Conservation (phyloP, 2,329 filamentous ascomycete species). For the Periconia sp. region DNA sequence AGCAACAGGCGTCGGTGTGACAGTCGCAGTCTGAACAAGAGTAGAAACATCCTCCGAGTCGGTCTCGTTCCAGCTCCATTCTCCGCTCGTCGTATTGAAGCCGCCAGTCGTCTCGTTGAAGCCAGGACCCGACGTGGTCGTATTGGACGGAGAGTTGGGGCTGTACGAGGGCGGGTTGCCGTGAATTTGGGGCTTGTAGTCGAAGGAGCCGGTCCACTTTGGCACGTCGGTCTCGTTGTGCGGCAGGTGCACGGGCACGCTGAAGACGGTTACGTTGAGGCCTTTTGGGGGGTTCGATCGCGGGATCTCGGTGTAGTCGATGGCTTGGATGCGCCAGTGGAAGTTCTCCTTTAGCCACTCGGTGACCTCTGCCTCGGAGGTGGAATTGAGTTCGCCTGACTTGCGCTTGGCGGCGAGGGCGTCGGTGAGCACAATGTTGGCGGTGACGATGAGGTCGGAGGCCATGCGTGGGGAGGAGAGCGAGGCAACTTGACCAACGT, state of each 20-base stretch:
- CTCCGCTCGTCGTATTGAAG: constrained; percentile 11
- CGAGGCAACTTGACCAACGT: constrained; percentile 49
- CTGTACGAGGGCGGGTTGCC: constrained; percentile 32
- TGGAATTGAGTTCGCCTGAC: constrained; percentile 30
- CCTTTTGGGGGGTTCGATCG: constrained; percentile 30
- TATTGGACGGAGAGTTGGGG: not conserved
- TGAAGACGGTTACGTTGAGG: constrained; percentile 38
- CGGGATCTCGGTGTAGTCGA: constrained; percentile 37
- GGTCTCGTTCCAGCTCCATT: constrained; percentile 9
- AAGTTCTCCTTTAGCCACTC: constrained; percentile 37
- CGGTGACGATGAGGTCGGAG: constrained; percentile 47
- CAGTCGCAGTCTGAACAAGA: constrained; percentile 1
- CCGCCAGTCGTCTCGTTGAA: constrained; percentile 6
- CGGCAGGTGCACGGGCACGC: constrained; percentile 30
- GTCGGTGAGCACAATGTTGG: constrained; percentile 48
- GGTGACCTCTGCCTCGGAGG: constrained; percentile 25
- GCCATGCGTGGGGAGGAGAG: constrained; percentile 46
- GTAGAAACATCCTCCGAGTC: not conserved
- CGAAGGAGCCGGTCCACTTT: constrained; percentile 24
- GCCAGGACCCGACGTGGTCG: constrained; percentile 1
- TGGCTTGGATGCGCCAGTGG: constrained; percentile 38
- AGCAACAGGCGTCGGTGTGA: not conserved
- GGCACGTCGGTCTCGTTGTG: constrained; percentile 33
- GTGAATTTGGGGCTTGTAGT: constrained; percentile 31
- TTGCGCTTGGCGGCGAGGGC: constrained; percentile 35